Percentiles rank a stretch among this genome's conserved stretches.
phyloP scores from a whole-genome alignment of 2,329 filamentous ascomycete genomes.

The Pseudocercospora macadamiae region DNA sequence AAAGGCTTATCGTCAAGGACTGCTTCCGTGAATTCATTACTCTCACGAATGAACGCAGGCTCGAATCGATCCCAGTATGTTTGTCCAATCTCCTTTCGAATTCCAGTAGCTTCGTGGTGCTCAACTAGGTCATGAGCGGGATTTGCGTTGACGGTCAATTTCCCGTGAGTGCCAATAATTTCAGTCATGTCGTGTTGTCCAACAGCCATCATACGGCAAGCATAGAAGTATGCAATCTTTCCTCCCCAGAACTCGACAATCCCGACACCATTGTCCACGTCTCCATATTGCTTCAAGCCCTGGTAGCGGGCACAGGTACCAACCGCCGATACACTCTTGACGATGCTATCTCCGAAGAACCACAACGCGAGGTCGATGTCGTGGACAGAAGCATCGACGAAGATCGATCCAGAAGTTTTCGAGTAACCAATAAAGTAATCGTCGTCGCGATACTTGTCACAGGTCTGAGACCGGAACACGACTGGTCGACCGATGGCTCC shows the following conservation, averaged over 20 bases:
- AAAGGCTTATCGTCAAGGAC: conserved; percentile 43
- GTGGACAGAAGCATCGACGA: conserved; percentile 49
- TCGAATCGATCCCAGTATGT: conserved; percentile 48
- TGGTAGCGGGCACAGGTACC: conserved; percentile 39
- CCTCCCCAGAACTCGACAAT: conserved; percentile 50
- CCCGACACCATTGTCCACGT: conserved; percentile 50
- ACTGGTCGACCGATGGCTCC: conserved; percentile 45
- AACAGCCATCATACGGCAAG: conserved; percentile 46
- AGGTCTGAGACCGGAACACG: conserved; percentile 46
- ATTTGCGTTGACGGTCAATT: conserved; percentile 39
- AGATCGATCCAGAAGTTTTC: conserved; percentile 45
- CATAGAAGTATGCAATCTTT: conserved; percentile 50
- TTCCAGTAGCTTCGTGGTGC: conserved; percentile 38
- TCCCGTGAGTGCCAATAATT: conserved; percentile 39
- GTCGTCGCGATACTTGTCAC: conserved; percentile 42
- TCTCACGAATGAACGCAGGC: conserved; percentile 45
- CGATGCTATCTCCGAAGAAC: conserved; percentile 43
- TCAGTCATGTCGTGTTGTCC: conserved; percentile 51
- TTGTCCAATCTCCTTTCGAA: conserved; percentile 42
- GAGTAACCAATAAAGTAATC: conserved; percentile 49
- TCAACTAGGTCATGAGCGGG: conserved; percentile 40
- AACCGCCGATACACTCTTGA: conserved; percentile 38
- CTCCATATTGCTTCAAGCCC: conserved; percentile 43
- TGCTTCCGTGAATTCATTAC: conserved; percentile 43
- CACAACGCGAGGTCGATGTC: conserved; percentile 49